These are phyloP conservation scores for Talaromyces nanjingensis DNA, from an alignment of 495 filamentous ascomycete species.

Conservation along the genomic window DNA sequence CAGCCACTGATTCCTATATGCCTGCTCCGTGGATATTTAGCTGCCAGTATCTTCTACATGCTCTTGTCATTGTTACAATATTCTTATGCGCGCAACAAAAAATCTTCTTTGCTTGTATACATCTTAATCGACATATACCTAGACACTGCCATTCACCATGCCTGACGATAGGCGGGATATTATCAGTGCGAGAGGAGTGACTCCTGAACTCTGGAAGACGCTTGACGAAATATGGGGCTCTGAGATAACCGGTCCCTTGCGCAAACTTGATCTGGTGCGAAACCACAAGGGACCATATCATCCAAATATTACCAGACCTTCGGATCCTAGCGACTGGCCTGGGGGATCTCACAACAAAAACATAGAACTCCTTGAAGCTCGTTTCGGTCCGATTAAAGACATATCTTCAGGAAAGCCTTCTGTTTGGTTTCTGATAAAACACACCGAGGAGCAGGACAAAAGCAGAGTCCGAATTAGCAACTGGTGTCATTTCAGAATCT, in stretches of 20 bases:
- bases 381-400: background rate
- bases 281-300: background rate
- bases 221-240: background rate
- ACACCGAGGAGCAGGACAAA: background rate
- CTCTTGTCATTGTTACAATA: background rate
- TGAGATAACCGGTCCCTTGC: background rate
- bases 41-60: background rate
- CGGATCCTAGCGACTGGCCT: too few species aligned
- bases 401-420: background rate
- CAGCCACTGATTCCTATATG: background rate
- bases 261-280: background rate
- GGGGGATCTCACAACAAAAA: background rate
- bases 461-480: background rate
- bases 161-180: background rate
- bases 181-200: background rate
- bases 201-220: background rate
- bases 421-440: background rate
- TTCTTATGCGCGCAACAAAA: background rate
- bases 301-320: too few species aligned
- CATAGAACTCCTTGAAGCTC: background rate
- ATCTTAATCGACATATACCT: background rate
- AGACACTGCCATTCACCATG: background rate
- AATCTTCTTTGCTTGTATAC: background rate
- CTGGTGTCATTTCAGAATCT: background rate
- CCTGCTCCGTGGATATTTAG: background rate